Evolutionary conservation across 805 yeast species (phyloP), one percentile per base, ranked within the genome.

Genomic region (Ogataea ganodermae): DNA sequence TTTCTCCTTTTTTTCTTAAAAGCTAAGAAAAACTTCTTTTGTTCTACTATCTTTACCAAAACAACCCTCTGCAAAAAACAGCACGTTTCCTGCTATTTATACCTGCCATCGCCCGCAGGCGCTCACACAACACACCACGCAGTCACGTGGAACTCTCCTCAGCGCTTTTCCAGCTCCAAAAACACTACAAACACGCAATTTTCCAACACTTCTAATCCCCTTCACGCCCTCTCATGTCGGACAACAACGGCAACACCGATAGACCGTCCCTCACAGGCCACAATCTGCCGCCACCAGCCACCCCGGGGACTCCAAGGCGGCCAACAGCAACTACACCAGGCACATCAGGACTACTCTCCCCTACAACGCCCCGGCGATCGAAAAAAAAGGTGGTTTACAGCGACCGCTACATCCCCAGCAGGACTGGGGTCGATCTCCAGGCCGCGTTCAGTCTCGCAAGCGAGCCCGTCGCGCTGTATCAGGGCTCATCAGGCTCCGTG

Each of bases 381-480:
- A 64, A 64, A 49, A 71, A 73, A 45, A 75, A 75, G 46, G 66
- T 78, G 2, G 72, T 80, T 0, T 87, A 86, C 67, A 83, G 87
- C 52, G 99, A 91, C 66, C 72, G 98, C 46, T 89, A 82, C 65
- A 88, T 94, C 22, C 99, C 99, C 4, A 82, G 80, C 50, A 70
- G 99, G 41, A 83, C 88, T 1, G 96, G 96, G 0, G 79, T 89
- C 21, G 95, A 89, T 59, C 70, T 92, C 13, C 94, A 89, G 59
- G 89, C 97, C 0, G 96, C 96, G 6, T 85, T 82, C 63, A 78
- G 82, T 49, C 67, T 83, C 42, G 75, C 57, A 10, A 49, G 48
- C 28, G 57, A 55, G 12, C 31, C 52, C 7, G 37, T 50, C 12
- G 50, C 49, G 21, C 40, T 54, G 2, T 54, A 41, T 35, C 43